These are phyloP conservation scores for Medicago truncatula DNA, from an alignment of 306 rosid species.

Conservation along the genomic window MtrunA17r5.0-ANR NC_053048.1:37207001-37207500, in stretches of 20 bases:
- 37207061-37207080: slow-evolving; percentile 99
- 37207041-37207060: slow-evolving; percentile 99
- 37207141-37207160: background rate
- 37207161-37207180: background rate
- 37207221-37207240: slow-evolving; percentile 84
- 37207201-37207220: slow-evolving; percentile 66
- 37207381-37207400: background rate
- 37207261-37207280: slow-evolving; percentile 99
- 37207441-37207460: background rate
- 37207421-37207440: slow-evolving; percentile 6
- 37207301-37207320: background rate
- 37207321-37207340: background rate
- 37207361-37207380: background rate
- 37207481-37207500: slow-evolving; percentile 12
- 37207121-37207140: slow-evolving; percentile 23
- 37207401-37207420: background rate
- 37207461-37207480: slow-evolving; percentile 7
- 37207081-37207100: slow-evolving; percentile 99
- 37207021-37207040: slow-evolving; percentile 99
- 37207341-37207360: slow-evolving; percentile 15
- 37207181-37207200: slow-evolving; percentile 27
- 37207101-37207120: slow-evolving; percentile 79
- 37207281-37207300: slow-evolving; percentile 68
- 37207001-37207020: slow-evolving; percentile 99
- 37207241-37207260: slow-evolving; percentile 94